A percentile compares a stretch with the other conserved stretches of the same genome.
phyloP scores from a whole-genome alignment of 495 filamentous ascomycete species.

The Aspergillus cavernicola region DNA sequence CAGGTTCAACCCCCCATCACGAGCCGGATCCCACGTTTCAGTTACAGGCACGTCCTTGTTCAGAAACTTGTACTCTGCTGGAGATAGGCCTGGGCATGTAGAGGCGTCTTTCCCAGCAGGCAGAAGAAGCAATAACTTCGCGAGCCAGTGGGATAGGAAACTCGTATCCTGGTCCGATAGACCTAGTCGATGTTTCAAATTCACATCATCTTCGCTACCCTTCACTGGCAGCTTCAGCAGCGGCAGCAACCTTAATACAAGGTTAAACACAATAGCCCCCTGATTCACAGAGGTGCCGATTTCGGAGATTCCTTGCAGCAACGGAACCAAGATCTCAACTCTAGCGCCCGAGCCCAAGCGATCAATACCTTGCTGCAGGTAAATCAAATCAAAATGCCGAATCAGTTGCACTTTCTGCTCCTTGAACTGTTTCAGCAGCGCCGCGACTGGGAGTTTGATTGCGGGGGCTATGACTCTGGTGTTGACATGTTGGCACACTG shows the following conservation, averaged over 20 bases:
- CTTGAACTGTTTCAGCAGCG: constrained; percentile 87
- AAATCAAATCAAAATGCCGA: constrained; percentile 82
- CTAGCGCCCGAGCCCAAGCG: constrained; percentile 62
- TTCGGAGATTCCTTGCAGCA: constrained; percentile 69
- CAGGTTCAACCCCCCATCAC: constrained; percentile 59
- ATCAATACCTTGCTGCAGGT: constrained; percentile 81
- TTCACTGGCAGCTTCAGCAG: constrained; percentile 68
- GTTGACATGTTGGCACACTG: constrained; percentile 77
- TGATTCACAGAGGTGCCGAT: constrained; percentile 60
- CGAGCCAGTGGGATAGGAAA: constrained; percentile 74
- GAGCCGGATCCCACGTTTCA: constrained; percentile 64
- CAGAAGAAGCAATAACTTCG: constrained; percentile 73
- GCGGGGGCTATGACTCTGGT: constrained; percentile 63
- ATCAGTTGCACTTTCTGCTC: constrained; percentile 66
- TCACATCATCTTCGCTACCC: constrained; percentile 71
- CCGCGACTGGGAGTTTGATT: constrained; percentile 78
- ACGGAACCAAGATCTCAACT: constrained; percentile 63
- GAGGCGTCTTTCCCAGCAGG: constrained; percentile 33
- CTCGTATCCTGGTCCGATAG: constrained; percentile 66
- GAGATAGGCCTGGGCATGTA: constrained; percentile 65
- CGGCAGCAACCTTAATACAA: constrained; percentile 71
- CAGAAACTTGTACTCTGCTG: constrained; percentile 71
- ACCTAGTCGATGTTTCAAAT: constrained; percentile 60
- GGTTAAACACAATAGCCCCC: constrained; percentile 73
- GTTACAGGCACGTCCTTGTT: constrained; percentile 51